phyloP scores from a whole-genome alignment of 768 basidiomycete genomes.

The Terana coerulea region DNA sequence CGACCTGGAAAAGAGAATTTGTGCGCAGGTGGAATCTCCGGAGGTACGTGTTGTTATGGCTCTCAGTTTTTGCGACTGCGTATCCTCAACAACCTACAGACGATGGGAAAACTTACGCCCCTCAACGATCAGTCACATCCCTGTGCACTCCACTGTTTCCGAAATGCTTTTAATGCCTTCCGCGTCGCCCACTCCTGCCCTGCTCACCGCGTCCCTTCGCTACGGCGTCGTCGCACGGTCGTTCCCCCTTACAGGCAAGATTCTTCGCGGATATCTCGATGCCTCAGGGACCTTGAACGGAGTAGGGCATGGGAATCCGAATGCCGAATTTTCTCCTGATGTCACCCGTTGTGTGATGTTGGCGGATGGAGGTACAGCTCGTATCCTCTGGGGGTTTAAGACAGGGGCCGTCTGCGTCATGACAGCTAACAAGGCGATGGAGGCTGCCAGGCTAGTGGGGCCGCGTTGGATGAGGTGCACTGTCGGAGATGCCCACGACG shows the following conservation, averaged over 20 bases:
- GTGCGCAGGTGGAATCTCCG: slow-evolving; percentile 50
- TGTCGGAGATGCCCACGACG: slow-evolving; percentile 61
- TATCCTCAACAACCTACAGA: slow-evolving; percentile 32
- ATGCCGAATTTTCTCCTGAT: slow-evolving; percentile 68
- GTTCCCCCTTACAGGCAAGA: slow-evolving; percentile 61
- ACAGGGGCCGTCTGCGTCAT: slow-evolving; percentile 67
- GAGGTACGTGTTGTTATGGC: slow-evolving; percentile 37
- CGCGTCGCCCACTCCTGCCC: slow-evolving; percentile 25
- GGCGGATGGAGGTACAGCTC: slow-evolving; percentile 63
- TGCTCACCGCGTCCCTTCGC: slow-evolving; percentile 59
- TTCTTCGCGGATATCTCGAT: slow-evolving; percentile 68
- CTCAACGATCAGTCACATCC: slow-evolving; percentile 57
- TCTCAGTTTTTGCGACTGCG: neutral
- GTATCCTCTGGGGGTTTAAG: slow-evolving; percentile 69
- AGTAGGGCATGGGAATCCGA: slow-evolving; percentile 67
- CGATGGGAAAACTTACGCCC: slow-evolving; percentile 68
- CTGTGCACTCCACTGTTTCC: slow-evolving; percentile 55
- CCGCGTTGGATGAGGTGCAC: slow-evolving; percentile 45
- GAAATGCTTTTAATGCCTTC: slow-evolving; percentile 58
- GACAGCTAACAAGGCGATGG: slow-evolving; percentile 55
- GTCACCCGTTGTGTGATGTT: slow-evolving; percentile 54
- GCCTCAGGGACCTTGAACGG: slow-evolving; percentile 56
- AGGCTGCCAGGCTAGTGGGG: slow-evolving; percentile 39
- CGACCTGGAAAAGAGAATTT: slow-evolving; percentile 70
- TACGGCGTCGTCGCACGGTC: slow-evolving; percentile 76